Evolutionary conservation across 139 green algal genomes (phyloP), one percentile per base, ranked within the genome.

Genomic region (Penium margaritaceum): DNA sequence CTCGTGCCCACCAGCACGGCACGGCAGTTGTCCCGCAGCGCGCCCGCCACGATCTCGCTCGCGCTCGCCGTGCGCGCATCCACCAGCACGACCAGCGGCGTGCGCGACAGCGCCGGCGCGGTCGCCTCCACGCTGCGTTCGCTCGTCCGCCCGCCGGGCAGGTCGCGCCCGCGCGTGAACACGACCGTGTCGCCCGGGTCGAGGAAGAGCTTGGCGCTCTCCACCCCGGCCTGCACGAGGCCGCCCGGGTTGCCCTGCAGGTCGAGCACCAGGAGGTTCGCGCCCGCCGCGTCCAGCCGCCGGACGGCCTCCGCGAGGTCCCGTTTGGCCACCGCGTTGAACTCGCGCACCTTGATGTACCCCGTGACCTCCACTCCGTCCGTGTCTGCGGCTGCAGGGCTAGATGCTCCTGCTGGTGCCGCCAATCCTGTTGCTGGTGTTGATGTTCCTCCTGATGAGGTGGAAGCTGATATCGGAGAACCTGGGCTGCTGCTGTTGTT

Each of bases 1-100:
- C 81, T 75, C 35, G 75, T 73, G 37, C 92, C 92, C 6, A 90
- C 88, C 19, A 98, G 81, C 44, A 95, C 85, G 0, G 88, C 93
- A 5, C 93, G 76, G 83, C 93, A 96, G 85, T 98, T 97, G 82
- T 97, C 93, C 2, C 87, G 83, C 76, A 98, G 81, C n/a, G 94
- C 94, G 0, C 90, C 92, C 24, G 88, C 83, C 5, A 77, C 66
- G 44, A 98, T 96, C 75, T 98, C 93, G 15, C 67, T 85, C 0
- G 93, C 93, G 34, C 79, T 90, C 7, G 93, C 93, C 2, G 89
- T 95, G 67, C 90, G 83, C 24, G 84, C 83, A 74, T 97, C 93
- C 7, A 97, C 92, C 14, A 94, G 79, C n/a, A 95, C 57, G 3
- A 36, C 21, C 21, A 77, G 57, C 38, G 70, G 70, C 9, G 70